Conservation (phyloP, 78 protist species). For the Cavenderia fasciculata region DNA sequence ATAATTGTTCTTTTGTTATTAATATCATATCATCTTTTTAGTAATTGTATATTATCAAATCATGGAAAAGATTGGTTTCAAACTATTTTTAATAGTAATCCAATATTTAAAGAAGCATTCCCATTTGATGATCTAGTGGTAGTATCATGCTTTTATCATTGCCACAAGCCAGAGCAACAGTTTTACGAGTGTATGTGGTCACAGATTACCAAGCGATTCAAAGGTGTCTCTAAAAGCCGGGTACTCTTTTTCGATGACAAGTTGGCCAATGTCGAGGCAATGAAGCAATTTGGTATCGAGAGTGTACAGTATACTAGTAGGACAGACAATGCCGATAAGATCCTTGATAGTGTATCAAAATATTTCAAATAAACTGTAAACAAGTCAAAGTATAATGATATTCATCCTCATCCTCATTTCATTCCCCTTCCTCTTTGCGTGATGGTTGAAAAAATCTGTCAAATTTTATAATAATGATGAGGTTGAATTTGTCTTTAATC, state of each 20-base stretch:
- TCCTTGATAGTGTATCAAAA: too few species aligned
- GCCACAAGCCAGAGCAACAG: constrained; percentile 10
- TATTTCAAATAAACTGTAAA: too few species aligned
- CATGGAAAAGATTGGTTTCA: constrained; percentile 18
- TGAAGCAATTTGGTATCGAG: not conserved
- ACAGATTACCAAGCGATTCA: not conserved
- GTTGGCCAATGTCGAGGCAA: constrained; percentile 14
- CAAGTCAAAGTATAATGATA: too few species aligned
- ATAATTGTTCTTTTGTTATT: not conserved
- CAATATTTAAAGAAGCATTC: not conserved
- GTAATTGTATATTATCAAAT: not conserved
- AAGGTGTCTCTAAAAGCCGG: not conserved
- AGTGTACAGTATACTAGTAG: too few species aligned
- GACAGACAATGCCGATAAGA: too few species aligned
- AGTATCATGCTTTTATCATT: not conserved
- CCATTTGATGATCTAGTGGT: not conserved
- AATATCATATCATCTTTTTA: not conserved
- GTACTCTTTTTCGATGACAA: constrained; percentile 5
- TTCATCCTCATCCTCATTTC: too few species aligned
- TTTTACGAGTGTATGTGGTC: not conserved
- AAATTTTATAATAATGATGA: too few species aligned
- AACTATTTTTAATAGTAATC: not conserved
- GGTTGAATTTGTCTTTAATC: not conserved
- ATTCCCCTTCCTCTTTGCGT: too few species aligned
- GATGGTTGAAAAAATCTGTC: too few species aligned